These are phyloP conservation scores for Cenchrus fungigraminus DNA, from an alignment of 176 grass and related monocot genomes.

Conservation along the genomic window DNA sequence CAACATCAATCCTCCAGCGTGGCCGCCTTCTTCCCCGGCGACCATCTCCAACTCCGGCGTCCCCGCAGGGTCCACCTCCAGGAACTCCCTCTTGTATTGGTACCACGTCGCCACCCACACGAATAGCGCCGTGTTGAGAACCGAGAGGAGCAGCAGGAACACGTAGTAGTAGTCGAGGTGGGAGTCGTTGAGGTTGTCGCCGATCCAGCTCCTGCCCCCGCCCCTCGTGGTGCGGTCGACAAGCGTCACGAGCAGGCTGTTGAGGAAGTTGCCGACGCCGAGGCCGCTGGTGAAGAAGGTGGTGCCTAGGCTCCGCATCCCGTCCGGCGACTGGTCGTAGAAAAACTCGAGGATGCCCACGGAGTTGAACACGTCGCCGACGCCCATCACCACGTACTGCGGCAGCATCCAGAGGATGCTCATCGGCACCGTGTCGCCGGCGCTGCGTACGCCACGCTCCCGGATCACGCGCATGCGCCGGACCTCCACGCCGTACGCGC, in stretches of 20 bases:
- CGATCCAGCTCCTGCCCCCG: slow-evolving; percentile 65
- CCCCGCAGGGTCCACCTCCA: slow-evolving; percentile 21
- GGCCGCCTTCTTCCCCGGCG: background rate
- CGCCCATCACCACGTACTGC: slow-evolving; percentile 69
- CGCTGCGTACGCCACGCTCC: background rate
- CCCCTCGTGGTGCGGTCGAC: slow-evolving; percentile 50
- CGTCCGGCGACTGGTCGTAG: slow-evolving; percentile 81
- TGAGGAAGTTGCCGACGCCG: slow-evolving; percentile 76
- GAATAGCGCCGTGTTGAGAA: slow-evolving; percentile 58
- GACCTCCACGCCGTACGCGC: slow-evolving; percentile 60
- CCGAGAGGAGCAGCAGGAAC: slow-evolving; percentile 59
- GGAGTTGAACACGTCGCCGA: slow-evolving; percentile 76
- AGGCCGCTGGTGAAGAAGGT: slow-evolving; percentile 78
- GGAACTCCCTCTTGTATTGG: slow-evolving; percentile 62
- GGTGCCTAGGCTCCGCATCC: slow-evolving; percentile 73
- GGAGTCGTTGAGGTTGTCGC: slow-evolving; percentile 71
- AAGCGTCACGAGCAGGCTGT: slow-evolving; percentile 67
- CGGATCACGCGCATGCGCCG: slow-evolving; percentile 50
- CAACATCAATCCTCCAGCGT: too few species aligned
- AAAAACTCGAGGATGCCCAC: slow-evolving; percentile 84
- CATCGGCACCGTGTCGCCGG: slow-evolving; percentile 63
- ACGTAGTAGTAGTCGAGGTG: slow-evolving; percentile 77
- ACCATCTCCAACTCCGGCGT: slow-evolving; percentile 17
- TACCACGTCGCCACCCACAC: slow-evolving; percentile 55
- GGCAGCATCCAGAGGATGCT: slow-evolving; percentile 83